These are phyloP conservation scores for Polysphondylium violaceum DNA, from an alignment of 78 protist genomes.

Conservation along the genomic window DNA sequence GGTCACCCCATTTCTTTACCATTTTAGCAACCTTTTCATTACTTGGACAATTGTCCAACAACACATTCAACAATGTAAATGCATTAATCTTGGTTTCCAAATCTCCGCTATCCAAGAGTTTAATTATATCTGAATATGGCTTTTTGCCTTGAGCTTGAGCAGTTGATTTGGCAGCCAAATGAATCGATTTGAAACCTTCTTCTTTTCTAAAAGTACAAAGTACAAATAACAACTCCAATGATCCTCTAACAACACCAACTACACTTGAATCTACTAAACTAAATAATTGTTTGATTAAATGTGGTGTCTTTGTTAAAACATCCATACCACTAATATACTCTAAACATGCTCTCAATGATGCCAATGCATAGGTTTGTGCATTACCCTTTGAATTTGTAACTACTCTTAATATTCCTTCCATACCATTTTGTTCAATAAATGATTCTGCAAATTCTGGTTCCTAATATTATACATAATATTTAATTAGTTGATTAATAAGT, in stretches of 20 bases:
- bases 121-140: conserved; percentile 35
- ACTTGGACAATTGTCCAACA: conserved; percentile 50
- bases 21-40: conserved; percentile 29
- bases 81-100: conserved; percentile 66
- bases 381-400: conserved; percentile 51
- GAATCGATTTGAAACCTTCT: conserved; percentile 70
- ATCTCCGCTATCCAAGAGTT: conserved; percentile 56
- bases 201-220: conserved; percentile 53
- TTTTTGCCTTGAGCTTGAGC: conserved; percentile 8
- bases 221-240: conserved; percentile 67
- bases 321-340: conserved; percentile 80
- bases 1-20: conserved; percentile 57
- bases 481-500: neutral
- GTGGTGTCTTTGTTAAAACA: conserved; percentile 65
- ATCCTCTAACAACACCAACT: conserved; percentile 71
- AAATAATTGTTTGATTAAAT: conserved; percentile 54
- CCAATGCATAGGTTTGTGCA: conserved; percentile 74
- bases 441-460: conserved; percentile 80
- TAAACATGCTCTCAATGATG: conserved; percentile 61
- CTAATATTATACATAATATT: neutral
- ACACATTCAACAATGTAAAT: conserved; percentile 56
- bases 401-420: conserved; percentile 63
- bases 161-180: conserved; percentile 53
- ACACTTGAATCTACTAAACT: conserved; percentile 42
- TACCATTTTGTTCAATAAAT: conserved; percentile 67